Percentiles rank a stretch among this genome's conserved stretches.
phyloP scores from a whole-genome alignment of 495 filamentous ascomycete genomes.

The Xylaria palmicola region DNA sequence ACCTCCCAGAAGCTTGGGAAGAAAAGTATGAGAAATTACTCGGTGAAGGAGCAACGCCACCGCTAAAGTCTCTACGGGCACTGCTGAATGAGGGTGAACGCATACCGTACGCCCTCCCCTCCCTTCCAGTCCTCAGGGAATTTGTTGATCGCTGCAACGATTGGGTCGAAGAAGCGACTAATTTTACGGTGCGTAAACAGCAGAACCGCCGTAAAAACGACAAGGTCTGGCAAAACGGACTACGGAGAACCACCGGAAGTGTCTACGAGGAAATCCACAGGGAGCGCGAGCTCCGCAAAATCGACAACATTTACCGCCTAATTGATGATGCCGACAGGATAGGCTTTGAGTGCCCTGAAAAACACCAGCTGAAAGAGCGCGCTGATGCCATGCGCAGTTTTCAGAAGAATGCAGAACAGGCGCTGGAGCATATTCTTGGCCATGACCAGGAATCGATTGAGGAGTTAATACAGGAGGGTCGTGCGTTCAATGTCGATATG shows the following conservation, averaged over 20 bases:
- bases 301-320: conserved; percentile 84
- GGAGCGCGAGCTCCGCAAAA: conserved; percentile 86
- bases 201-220: conserved; percentile 98
- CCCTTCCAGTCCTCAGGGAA: conserved; percentile 74
- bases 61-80: conserved; percentile 79
- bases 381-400: conserved; percentile 84
- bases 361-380: conserved; percentile 80
- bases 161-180: conserved; percentile 96
- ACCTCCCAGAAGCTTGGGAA: conserved; percentile 83
- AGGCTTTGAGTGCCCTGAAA: conserved; percentile 93
- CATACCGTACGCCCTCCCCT: conserved; percentile 89
- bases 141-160: conserved; percentile 96
- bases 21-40: conserved; percentile 85
- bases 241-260: conserved; percentile 64
- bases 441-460: conserved; percentile 71
- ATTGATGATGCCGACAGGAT: conserved; percentile 82
- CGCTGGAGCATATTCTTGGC: conserved; percentile 59
- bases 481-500: conserved; percentile 89
- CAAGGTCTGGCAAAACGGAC: conserved; percentile 75
- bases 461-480: conserved; percentile 83
- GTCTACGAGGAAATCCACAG: conserved; percentile 71
- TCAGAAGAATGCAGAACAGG: conserved; percentile 70
- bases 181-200: conserved; percentile 96
- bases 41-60: conserved; percentile 77
- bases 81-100: conserved; percentile 93